Conservation (phyloP, 345 rosid genomes). For the Excoecaria cochinchinensis region DNA sequence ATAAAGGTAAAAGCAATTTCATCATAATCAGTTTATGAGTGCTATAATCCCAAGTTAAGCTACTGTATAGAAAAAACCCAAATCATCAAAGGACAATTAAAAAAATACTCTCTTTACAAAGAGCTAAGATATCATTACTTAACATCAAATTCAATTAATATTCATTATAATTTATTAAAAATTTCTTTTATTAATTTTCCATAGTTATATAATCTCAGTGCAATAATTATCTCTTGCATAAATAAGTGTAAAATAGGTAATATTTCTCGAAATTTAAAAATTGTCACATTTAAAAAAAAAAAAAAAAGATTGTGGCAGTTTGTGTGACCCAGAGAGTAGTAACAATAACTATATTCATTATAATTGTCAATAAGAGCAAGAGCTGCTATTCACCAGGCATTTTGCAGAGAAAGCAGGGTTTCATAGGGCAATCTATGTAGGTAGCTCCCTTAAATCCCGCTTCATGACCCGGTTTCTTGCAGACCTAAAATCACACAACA, state of each 20-base stretch:
- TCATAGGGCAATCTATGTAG: slow-evolving; percentile 92
- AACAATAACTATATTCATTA: too few relatives aligned
- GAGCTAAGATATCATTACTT: too few relatives aligned
- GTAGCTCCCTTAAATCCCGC: slow-evolving; percentile 97
- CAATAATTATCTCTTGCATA: too few relatives aligned
- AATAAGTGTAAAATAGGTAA: too few relatives aligned
- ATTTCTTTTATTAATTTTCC: too few relatives aligned
- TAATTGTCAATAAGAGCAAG: background rate
- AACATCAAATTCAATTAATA: too few relatives aligned
- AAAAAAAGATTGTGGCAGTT: too few relatives aligned
- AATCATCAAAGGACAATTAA: background rate
- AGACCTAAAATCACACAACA: slow-evolving; percentile 51
- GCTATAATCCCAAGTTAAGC: background rate
- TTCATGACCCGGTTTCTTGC: slow-evolving; percentile 87
- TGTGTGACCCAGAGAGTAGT: too few relatives aligned
- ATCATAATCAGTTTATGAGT: background rate
- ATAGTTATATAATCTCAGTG: too few relatives aligned
- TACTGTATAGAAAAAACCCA: too few relatives aligned
- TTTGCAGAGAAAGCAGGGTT: slow-evolving; percentile 95
- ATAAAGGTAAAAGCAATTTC: background rate
- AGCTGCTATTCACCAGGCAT: slow-evolving; percentile 63
- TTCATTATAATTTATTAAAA: too few relatives aligned
- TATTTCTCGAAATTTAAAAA: too few relatives aligned
- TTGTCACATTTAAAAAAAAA: background rate
- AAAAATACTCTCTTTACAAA: background rate